phyloP scores from a whole-genome alignment of 2,329 filamentous ascomycete genomes.

The Emergomyces africanus region DNA sequence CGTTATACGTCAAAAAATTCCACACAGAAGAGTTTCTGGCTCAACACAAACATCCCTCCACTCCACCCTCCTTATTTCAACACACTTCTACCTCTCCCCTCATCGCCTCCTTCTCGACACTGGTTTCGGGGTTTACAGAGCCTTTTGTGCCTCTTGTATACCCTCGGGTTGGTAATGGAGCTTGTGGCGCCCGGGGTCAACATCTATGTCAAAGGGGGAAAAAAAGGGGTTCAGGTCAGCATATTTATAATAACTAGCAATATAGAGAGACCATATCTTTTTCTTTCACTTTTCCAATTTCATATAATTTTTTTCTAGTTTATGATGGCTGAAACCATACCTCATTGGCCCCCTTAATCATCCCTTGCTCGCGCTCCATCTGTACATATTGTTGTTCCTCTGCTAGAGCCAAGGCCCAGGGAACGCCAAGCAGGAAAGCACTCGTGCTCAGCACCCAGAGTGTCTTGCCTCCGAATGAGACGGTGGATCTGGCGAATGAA shows the following conservation, averaged over 20 bases:
- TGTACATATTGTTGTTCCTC: conserved; percentile 96
- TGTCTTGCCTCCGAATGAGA: conserved; percentile 64
- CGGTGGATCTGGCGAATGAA: conserved; percentile 33
- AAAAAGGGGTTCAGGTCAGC: not conserved
- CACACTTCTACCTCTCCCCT: not conserved
- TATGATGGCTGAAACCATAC: conserved; percentile 29
- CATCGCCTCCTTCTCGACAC: not conserved
- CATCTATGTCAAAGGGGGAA: conserved; percentile 21
- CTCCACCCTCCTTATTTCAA: not conserved
- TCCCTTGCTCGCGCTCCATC: conserved; percentile 95
- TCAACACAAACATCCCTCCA: too few species aligned
- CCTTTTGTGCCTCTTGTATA: conserved; percentile 21
- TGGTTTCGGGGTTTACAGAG: conserved; percentile 19
- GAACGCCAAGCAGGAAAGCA: conserved; percentile 78
- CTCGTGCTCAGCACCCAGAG: conserved; percentile 87
- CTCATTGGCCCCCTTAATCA: conserved; percentile 85
- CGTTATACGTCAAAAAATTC: not conserved
- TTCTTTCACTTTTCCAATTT: too few species aligned
- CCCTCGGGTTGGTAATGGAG: conserved; percentile 9
- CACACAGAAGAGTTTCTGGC: too few species aligned
- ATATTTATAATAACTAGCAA: not conserved
- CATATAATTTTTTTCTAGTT: too few species aligned
- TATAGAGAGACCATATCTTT: not conserved
- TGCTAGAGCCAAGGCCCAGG: conserved; percentile 81
- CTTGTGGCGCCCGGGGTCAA: conserved; percentile 26